Evolutionary conservation across 495 filamentous ascomycete species (phyloP).

Genomic region (Bacidia gigantensis): DNA sequence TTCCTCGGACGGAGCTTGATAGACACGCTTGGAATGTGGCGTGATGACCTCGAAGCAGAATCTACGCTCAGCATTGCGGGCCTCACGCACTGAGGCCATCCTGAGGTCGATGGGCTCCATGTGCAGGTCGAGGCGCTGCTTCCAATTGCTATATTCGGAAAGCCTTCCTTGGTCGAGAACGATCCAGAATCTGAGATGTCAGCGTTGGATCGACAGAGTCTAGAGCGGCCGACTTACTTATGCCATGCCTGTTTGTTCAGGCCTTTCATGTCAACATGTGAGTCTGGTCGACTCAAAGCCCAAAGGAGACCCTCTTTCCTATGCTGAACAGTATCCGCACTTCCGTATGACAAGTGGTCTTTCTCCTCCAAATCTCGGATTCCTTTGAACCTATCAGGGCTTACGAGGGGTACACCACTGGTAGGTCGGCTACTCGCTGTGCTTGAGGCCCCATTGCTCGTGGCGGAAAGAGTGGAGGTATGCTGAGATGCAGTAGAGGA

Average conservation of each 20-base stretch:
- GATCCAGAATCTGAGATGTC: constrained; percentile 72
- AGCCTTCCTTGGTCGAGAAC: constrained; percentile 91
- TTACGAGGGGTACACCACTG: constrained; percentile 27
- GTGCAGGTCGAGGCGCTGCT: constrained; percentile 88
- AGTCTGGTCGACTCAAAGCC: constrained; percentile 85
- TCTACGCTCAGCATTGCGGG: constrained; percentile 80
- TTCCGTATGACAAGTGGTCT: constrained; percentile 32
- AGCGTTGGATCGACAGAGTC: not conserved
- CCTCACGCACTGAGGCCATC: constrained; percentile 92
- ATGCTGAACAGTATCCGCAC: constrained; percentile 35
- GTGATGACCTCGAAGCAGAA: constrained; percentile 99
- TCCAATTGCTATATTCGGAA: constrained; percentile 99
- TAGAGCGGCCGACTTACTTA: constrained; percentile 54
- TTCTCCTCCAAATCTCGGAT: constrained; percentile 84
- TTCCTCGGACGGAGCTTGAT: constrained; percentile 94
- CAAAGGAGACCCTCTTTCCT: constrained; percentile 89
- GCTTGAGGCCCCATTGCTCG: constrained; percentile 19
- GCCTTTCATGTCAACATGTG: constrained; percentile 86
- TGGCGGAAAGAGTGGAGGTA: constrained; percentile 21
- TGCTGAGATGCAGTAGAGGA: constrained; percentile 36
- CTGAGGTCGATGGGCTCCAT: constrained; percentile 97
- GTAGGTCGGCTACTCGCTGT: constrained; percentile 23
- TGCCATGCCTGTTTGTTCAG: constrained; percentile 98
- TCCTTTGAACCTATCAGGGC: constrained; percentile 64
- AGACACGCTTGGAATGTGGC: constrained; percentile 89